Base-by-base conservation (phyloP, 805 yeast species). In the Wickerhamomyces chambardii region DNA sequence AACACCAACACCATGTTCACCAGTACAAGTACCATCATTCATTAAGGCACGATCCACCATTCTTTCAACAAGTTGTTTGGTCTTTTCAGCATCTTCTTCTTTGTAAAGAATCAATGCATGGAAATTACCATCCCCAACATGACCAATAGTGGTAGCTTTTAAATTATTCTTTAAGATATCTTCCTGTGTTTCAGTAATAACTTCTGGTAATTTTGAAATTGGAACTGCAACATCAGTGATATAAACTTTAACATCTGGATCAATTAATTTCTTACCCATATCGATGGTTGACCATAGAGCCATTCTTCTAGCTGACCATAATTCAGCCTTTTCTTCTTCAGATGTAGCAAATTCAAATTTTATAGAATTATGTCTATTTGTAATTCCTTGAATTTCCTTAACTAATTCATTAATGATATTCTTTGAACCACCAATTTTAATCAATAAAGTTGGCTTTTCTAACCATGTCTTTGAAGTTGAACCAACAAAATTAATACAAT, bases 221-320 rank as follows among this genome's bases (percentile, higher is more conserved):
- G 94, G 94, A 14, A 84, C 92, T 5, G 89, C 89, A 5, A 83
- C 84, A 58, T 84, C 94, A 0, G 92, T 84, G 21, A 87, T 80
- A 70, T 84, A 76, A 29, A 73, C 58, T 47, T 68, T 72, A 6
- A 78, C 73, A 10, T 59, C 48, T 18, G 73, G 70, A 34, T 66
- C 58, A 6, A 59, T 48, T 6, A 51, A 47, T 45, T 53, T 47
- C 37, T 64, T 61, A 0, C 90, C 90, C 59, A 80, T 75, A 44
- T 82, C 85, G 32, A 81, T 62, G 3, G 73, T 68, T 17, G 77
- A 70, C 80, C 83, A 78, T 6, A 77, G 56, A 10, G 71, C 78
- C 29, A 82, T 75, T 51, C 84, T 82, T 37, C 95, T 61, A 3
- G 89, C 90, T 27, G 79, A 69, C 78, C 89, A 84, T 36, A 84